These are phyloP conservation scores for Scedosporium minutisporum DNA, from an alignment of 2,329 filamentous ascomycete species.

Conservation along the genomic window DNA sequence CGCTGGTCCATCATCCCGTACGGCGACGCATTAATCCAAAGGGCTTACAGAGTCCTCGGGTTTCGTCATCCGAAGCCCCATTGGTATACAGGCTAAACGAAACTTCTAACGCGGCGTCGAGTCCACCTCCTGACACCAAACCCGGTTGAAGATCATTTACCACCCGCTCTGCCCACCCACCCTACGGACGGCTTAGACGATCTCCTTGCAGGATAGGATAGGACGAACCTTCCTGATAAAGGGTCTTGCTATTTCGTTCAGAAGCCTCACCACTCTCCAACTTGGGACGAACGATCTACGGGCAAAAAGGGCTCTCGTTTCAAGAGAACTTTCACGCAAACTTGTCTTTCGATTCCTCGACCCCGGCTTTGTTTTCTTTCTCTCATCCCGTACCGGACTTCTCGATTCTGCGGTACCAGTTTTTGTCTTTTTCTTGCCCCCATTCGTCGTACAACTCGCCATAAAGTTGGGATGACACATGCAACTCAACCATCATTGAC, in stretches of 20 bases:
- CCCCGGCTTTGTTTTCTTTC: not conserved
- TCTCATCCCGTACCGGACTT: not conserved
- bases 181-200: not conserved
- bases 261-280: not conserved
- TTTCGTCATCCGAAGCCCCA: not conserved
- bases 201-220: not conserved
- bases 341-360: not conserved
- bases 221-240: not conserved
- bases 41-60: not conserved
- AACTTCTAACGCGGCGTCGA: not conserved
- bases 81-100: conserved; percentile 1
- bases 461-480: not conserved
- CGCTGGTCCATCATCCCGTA: no score
- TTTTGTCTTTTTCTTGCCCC: not conserved
- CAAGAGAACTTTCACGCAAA: not conserved
- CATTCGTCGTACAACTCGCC: not conserved
- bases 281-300: conserved; percentile 3
- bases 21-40: not conserved
- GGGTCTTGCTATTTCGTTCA: not conserved
- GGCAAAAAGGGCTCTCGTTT: not conserved
- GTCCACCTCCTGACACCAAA: conserved; percentile 8
- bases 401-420: not conserved
- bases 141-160: conserved; percentile 10
- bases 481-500: not conserved
- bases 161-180: not conserved